phyloP scores from a whole-genome alignment of 495 filamentous ascomycete genomes.

The Amphirosellinia nigrospora region DNA sequence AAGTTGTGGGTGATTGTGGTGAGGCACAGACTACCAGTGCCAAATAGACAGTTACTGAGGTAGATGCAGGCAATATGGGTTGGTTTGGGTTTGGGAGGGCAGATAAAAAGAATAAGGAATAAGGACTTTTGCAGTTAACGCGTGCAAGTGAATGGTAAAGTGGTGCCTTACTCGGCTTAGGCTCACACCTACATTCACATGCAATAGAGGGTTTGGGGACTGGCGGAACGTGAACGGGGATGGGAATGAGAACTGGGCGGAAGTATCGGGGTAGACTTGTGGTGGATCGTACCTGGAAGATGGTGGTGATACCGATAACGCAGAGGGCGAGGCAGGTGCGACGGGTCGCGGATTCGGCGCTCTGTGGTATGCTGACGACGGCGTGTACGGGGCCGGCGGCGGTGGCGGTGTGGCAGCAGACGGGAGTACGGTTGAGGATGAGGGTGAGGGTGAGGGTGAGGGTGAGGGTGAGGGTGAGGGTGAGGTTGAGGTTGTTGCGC shows the following conservation, averaged over 20 bases:
- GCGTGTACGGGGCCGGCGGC: constrained; percentile 25
- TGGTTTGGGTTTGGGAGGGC: not conserved
- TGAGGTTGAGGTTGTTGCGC: constrained; percentile 12
- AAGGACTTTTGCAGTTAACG: no score
- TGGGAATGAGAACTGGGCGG: not conserved
- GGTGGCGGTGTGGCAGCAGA: no score
- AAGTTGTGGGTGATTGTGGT: constrained; percentile 19
- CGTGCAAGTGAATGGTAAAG: not conserved
- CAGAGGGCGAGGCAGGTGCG: constrained; percentile 31
- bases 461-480: not conserved
- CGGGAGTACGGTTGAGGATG: not conserved
- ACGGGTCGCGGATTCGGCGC: constrained; percentile 32
- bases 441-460: constrained; percentile 26
- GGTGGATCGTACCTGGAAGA: constrained; percentile 36
- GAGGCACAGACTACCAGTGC: constrained; percentile 19
- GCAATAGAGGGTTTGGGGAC: constrained; percentile 14
- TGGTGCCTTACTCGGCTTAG: not conserved
- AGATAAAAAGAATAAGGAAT: not conserved
- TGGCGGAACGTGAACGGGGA: not conserved
- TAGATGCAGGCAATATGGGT: not conserved
- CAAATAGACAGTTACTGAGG: constrained; percentile 6
- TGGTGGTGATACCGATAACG: constrained; percentile 31
- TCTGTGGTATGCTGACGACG: constrained; percentile 10
- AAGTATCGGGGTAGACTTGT: constrained; percentile 2
- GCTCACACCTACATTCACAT: constrained; percentile 11